Conservation (phyloP, 495 filamentous ascomycete genomes). For the Podospora conica region DNA sequence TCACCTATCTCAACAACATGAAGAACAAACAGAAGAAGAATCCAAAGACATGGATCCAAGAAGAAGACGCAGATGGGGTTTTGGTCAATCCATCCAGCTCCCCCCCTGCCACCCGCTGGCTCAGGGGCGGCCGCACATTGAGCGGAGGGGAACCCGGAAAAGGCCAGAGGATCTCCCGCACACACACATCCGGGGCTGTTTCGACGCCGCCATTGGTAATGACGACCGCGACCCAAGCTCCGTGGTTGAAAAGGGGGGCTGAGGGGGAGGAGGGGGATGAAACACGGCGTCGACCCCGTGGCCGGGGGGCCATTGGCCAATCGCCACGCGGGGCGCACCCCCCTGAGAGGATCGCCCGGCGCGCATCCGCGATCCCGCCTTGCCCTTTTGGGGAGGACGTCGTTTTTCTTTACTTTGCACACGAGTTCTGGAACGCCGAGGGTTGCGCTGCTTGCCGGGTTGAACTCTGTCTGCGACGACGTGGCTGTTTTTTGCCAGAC, state of each 20-base stretch:
- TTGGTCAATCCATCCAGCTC: background rate
- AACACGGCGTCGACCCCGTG: background rate
- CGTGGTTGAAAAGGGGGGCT: background rate
- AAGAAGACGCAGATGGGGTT: background rate
- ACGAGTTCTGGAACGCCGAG: background rate
- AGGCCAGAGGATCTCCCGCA: background rate
- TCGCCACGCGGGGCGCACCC: background rate
- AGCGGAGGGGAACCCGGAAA: background rate
- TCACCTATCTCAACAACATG: background rate
- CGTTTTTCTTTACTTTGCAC: no score
- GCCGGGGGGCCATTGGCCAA: background rate
- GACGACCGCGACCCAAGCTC: background rate
- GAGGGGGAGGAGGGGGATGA: background rate
- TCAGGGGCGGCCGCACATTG: background rate
- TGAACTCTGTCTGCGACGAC: background rate
- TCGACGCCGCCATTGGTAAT: background rate
- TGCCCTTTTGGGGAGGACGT: no score
- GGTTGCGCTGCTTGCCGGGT: background rate
- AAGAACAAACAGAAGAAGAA: background rate
- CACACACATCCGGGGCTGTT: background rate
- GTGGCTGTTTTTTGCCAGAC: background rate
- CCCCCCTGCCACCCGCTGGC: background rate
- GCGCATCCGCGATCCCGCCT: background rate
- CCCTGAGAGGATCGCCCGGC: background rate
- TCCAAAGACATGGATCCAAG: background rate